Evolutionary conservation across 306 rosid genomes (phyloP).

Genomic region (Rosa lucieae): DNA sequence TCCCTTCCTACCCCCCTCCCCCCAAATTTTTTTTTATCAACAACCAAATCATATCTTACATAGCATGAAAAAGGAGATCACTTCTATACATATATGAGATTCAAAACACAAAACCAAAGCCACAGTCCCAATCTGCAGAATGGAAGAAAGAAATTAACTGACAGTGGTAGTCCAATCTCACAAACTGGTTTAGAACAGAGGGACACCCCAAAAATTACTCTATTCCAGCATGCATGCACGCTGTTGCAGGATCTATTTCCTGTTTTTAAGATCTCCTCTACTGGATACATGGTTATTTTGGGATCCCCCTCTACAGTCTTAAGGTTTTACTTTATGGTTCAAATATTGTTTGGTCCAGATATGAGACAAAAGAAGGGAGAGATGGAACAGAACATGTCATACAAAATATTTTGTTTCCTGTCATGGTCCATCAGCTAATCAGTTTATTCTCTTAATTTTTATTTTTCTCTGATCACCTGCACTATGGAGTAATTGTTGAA

Average conservation of each 20-base stretch:
- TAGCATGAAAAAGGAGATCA: background rate
- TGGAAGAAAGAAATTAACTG: background rate
- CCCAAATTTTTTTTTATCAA: background rate
- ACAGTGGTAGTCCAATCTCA: background rate
- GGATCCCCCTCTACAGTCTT: background rate
- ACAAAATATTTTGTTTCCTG: background rate
- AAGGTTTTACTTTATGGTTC: background rate
- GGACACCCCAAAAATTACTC: background rate
- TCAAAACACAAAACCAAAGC: background rate
- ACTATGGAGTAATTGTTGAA: background rate
- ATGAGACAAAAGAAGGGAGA: background rate
- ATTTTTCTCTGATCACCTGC: background rate
- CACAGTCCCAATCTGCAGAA: background rate
- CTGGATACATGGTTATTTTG: constrained; percentile 1
- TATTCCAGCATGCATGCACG: background rate
- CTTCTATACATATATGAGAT: background rate
- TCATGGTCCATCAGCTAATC: background rate
- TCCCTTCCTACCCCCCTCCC: no score
- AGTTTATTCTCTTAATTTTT: background rate
- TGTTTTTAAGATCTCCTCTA: background rate
- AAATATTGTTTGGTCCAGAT: background rate
- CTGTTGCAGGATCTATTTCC: background rate
- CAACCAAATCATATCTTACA: background rate
- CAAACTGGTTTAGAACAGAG: background rate
- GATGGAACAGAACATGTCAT: background rate